Evolutionary conservation across 2,329 filamentous ascomycete genomes (phyloP).

Genomic region (Escovopsis sp.): DNA sequence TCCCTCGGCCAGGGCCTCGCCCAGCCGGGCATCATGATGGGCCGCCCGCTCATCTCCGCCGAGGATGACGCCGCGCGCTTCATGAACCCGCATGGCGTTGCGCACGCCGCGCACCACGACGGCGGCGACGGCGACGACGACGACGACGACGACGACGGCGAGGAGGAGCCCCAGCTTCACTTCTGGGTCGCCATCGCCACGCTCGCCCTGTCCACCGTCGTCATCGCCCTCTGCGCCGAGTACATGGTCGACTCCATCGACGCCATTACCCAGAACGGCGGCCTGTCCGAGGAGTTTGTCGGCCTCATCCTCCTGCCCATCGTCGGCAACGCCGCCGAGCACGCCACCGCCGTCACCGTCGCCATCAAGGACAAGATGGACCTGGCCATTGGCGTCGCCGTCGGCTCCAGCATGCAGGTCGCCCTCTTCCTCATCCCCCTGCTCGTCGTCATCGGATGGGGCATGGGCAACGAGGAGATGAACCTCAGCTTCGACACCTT

Average conservation of each 20-base stretch:
- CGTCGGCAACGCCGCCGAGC: conserved; percentile 72
- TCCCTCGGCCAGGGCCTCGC: conserved; percentile 24
- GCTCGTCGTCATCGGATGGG: conserved; percentile 66
- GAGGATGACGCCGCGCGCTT: conserved; percentile 27
- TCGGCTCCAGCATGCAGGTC: conserved; percentile 70
- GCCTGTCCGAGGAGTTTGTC: conserved; percentile 58
- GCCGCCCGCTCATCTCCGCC: conserved; percentile 17
- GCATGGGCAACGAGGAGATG: conserved; percentile 57
- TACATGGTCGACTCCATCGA: conserved; percentile 65
- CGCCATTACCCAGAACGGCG: conserved; percentile 43
- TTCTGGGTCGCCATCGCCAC: conserved; percentile 58
- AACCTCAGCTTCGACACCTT: conserved; percentile 77
- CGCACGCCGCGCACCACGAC: conserved; percentile 41
- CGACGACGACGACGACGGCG: conserved; percentile 44
- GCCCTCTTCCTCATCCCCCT: conserved; percentile 65
- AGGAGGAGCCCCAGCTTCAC: conserved; percentile 60
- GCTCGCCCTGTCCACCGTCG: conserved; percentile 55
- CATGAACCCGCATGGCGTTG: conserved; percentile 21
- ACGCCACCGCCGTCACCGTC: conserved; percentile 67
- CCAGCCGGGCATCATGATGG: conserved; percentile 24
- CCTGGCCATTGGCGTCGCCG: conserved; percentile 64
- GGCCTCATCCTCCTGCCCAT: conserved; percentile 70
- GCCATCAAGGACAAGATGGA: conserved; percentile 80
- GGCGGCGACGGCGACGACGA: conserved; percentile 56
- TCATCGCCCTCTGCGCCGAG: conserved; percentile 71